Conservation (phyloP, 768 basidiomycete genomes). For the Fistulinella prunicolor region DNA sequence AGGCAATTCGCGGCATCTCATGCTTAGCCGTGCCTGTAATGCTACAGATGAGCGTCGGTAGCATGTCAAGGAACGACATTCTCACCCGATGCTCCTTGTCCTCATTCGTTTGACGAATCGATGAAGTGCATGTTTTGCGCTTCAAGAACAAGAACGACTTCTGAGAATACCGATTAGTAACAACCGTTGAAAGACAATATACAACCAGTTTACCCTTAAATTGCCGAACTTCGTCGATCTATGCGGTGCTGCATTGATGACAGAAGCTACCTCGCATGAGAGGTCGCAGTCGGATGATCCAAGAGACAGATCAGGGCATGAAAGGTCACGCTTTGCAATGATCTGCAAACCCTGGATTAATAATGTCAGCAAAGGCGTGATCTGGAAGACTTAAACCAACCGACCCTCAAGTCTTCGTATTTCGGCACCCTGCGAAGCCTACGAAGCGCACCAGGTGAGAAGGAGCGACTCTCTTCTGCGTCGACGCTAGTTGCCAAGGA, state of each 20-base stretch:
- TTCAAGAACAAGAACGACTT: not conserved
- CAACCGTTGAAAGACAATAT: not conserved
- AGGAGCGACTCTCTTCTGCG: not conserved
- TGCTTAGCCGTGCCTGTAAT: conserved; percentile 7
- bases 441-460: not conserved
- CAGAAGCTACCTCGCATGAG: not conserved
- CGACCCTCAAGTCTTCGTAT: conserved; percentile 20
- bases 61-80: not conserved
- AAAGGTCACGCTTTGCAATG: not conserved
- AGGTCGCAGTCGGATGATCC: not conserved
- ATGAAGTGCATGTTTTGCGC: not conserved
- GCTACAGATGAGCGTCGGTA: not conserved
- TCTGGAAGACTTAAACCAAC: not conserved
- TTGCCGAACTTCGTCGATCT: not conserved
- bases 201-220: not conserved
- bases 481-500: conserved; percentile 23
- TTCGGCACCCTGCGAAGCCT: conserved; percentile 17
- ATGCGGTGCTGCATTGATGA: not conserved
- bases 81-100: conserved; percentile 5
- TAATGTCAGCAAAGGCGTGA: not conserved
- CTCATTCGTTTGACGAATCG: conserved; percentile 1
- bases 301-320: not conserved
- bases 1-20: not conserved
- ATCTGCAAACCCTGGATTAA: not conserved
- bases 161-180: conserved; percentile 8